phyloP scores from a whole-genome alignment of 345 rosid genomes.

The Sonneratia alba region DNA sequence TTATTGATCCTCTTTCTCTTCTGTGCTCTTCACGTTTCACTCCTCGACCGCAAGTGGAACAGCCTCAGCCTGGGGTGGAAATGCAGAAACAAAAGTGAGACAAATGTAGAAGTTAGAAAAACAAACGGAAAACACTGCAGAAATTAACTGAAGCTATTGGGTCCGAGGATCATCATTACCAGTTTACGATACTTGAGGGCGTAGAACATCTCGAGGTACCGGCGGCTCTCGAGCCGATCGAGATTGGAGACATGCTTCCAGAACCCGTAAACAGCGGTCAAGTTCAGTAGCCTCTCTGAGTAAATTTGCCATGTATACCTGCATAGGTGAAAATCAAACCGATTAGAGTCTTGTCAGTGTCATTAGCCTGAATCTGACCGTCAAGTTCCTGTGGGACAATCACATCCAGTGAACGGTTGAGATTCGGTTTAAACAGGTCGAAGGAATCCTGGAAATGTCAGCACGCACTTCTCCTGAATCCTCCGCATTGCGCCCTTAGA shows the following conservation, averaged over 20 bases:
- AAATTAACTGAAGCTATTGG: neutral
- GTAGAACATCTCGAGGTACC: constrained; percentile 91
- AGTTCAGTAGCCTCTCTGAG: constrained; percentile 79
- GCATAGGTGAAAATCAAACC: neutral
- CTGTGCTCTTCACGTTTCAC: neutral
- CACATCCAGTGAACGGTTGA: too few relatives aligned
- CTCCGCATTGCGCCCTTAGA: constrained; percentile 72
- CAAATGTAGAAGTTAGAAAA: neutral
- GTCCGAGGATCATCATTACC: constrained; percentile 25
- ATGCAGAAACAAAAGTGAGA: neutral
- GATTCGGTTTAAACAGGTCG: neutral
- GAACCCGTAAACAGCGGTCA: constrained; percentile 89
- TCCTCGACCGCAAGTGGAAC: constrained; percentile 58
- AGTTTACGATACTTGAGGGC: constrained; percentile 77
- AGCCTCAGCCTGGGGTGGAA: constrained; percentile 50
- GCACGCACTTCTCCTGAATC: constrained; percentile 67
- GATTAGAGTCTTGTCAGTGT: too few relatives aligned
- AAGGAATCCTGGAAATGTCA: neutral
- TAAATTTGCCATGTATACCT: constrained; percentile 95
- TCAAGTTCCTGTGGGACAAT: neutral
- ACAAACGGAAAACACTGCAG: neutral
- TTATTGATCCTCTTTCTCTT: neutral
- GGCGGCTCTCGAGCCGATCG: constrained; percentile 79
- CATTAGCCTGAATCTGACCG: neutral
- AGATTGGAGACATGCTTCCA: constrained; percentile 95